Conservation (phyloP, 345 rosid genomes). For the Eucalyptus curtisii region DNA sequence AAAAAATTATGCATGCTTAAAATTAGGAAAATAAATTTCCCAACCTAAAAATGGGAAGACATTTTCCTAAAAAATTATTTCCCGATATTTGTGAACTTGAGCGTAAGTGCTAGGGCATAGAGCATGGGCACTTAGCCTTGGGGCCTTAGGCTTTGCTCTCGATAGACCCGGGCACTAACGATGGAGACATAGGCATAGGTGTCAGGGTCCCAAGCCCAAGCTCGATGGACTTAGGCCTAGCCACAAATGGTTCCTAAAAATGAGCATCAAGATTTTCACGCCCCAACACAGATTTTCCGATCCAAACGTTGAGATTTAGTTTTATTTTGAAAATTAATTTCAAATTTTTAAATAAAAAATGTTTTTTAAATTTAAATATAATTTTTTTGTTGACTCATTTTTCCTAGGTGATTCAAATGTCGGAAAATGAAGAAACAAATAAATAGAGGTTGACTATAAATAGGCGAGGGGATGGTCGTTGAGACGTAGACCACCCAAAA, state of each 20-base stretch:
- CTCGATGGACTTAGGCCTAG: accelerated
- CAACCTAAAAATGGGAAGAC: accelerated
- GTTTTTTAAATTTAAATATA: accelerated
- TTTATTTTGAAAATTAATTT: accelerated
- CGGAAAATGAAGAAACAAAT: accelerated
- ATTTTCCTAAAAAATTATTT: neutral
- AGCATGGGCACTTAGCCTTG: neutral
- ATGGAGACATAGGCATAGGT: accelerated
- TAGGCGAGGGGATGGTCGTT: neutral
- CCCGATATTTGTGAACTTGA: accelerated
- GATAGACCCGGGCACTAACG: neutral
- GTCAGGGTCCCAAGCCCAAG: accelerated
- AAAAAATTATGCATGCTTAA: accelerated
- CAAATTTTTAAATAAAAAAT: neutral
- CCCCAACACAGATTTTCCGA: accelerated
- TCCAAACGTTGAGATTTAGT: neutral
- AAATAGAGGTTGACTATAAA: accelerated
- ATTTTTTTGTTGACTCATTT: too few relatives aligned
- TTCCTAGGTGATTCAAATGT: accelerated
- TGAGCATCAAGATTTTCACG: neutral
- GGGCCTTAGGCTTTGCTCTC: neutral
- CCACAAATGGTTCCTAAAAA: neutral
- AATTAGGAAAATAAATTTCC: neutral
- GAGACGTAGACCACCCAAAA: too few relatives aligned
- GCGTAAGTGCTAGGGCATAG: accelerated